Base-by-base conservation (phyloP, 1,284 basidiomycete species). In the Abortiporus biennis region DNA sequence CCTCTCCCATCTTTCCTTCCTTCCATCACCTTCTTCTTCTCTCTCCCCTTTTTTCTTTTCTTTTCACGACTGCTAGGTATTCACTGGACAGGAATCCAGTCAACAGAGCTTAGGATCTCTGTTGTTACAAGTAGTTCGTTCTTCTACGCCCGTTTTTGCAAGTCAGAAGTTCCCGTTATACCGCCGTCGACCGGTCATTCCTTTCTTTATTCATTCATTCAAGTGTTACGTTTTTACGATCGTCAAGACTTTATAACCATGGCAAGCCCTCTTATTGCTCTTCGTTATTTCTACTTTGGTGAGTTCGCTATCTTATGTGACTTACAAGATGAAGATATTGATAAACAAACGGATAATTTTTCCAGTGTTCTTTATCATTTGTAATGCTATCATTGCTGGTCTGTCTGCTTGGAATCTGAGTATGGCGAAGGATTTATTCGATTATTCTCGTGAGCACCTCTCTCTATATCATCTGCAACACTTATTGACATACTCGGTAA, bases 341-440 rank as follows among this genome's bases (percentile, higher is more conserved):
- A 6, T 24, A 12, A 15, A 40, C 29, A 21, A n/a, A n/a, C n/a
- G n/a, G n/a, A n/a, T 21, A 25, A 20, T 12, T 11, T 19, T 9
- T 41, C 6, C 49, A 87, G 85, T 64, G 52, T 49, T 78, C 42
- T 78, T 84, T 57, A 69, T 80, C 50, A 56, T 77, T 48, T 83
- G 73, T 61, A 82, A 74, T 65, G 77, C 81, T 37, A 67, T 84
- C 51, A 69, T 78, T 47, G 74, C 76, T 50, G 80, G 76, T 51
- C 68, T 79, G 23, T 76, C 80, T 43, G 78, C 78, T 23, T 86
- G 83, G 83, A 85, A 85, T 61, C 55, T 77, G 25, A 72, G 71
- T 51, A 63, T 83, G 51, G 59, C 68, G 20, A 58, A 65, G 41
- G 47, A 57, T n/a, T n/a, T n/a, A n/a, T n/a, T n/a, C n/a, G n/a